A percentile compares a stretch with the other conserved stretches of the same genome.
These are phyloP conservation scores for Diaporthe nobilis DNA, from an alignment of 2,329 filamentous ascomycete species.

Conservation along the genomic window DNA sequence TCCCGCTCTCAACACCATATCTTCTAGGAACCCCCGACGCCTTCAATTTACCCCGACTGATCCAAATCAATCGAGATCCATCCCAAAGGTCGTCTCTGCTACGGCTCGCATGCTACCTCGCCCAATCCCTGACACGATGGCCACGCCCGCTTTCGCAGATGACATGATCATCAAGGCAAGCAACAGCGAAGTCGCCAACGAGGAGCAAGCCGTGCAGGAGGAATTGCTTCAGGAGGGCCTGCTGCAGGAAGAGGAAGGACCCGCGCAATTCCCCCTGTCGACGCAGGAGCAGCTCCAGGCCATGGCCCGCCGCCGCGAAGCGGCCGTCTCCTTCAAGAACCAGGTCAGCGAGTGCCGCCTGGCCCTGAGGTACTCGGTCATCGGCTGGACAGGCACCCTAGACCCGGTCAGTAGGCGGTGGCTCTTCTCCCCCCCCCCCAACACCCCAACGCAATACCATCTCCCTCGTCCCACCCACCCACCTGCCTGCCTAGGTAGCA, in stretches of 20 bases:
- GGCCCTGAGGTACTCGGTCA: constrained; percentile 30
- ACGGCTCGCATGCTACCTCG: neutral
- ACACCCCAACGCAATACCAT: neutral
- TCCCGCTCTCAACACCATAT: neutral
- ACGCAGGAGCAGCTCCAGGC: constrained; percentile 19
- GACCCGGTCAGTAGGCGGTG: constrained; percentile 1
- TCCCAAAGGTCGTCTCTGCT: neutral
- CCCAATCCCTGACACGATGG: neutral
- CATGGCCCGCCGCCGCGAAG: constrained; percentile 27
- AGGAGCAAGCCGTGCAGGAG: neutral
- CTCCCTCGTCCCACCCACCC: neutral
- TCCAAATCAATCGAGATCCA: neutral
- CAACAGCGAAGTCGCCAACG: neutral
- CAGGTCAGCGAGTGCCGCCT: constrained; percentile 34
- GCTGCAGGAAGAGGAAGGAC: neutral
- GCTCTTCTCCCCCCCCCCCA: no score
- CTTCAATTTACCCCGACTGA: no score
- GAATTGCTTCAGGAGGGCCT: no score
- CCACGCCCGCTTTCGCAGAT: neutral
- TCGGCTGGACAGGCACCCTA: constrained; percentile 37
- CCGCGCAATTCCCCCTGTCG: neutral
- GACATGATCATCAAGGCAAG: neutral
- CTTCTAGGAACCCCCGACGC: no score
- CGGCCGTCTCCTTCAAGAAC: constrained; percentile 19
- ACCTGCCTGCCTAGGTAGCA: neutral